Evolutionary conservation across 306 rosid species (phyloP), one percentile per base, ranked within the genome.

Genomic region (Lotus japonicus): DNA sequence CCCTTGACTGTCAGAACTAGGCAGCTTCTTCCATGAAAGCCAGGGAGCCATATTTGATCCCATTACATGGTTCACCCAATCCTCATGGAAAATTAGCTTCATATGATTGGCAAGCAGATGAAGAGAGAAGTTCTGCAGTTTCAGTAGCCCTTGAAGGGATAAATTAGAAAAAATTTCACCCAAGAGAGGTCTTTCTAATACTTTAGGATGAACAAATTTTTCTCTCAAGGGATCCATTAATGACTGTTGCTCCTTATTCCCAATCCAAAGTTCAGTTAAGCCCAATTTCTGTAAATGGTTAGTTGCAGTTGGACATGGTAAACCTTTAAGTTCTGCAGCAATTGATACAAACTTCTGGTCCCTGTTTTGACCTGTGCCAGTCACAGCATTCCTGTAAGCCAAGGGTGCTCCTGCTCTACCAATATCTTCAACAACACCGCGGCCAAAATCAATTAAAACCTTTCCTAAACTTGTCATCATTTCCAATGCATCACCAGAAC

Each of bases 401-500:
- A 64, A 56, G 7, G 96, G 85, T 71, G 84, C 84, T 49, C 96
- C 98, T 58, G 83, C 33, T 82, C 91, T 83, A 72, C 98, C 97
- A 71, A 92, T 88, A 69, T 92, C 98, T 77, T 83, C 98, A 68
- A 90, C 97, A 74, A 92, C 97, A 58, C 85, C 97, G n/a, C 97
- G 89, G 36, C 98, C 96, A 81, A 92, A 86, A 83, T 92, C 97
- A 74, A 90, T 68, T 79, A 92, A 80, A 77, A 96, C 98, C 83
- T 81, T 89, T 51, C 98, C 97, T 82, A 92, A 82, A 86, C 96
- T 92, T 72, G 98, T 77, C 84, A 92, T 52, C 98, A 92, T 84
- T 84, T 92, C 98, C 83, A 92, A 82, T 60, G 98, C 98, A 86
- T 92, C 98, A 64, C 94, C 98, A 38, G 98, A 90, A 81, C 97